phyloP scores from a whole-genome alignment of 1,284 basidiomycete genomes.

The Acaromyces ingoldii region DNA sequence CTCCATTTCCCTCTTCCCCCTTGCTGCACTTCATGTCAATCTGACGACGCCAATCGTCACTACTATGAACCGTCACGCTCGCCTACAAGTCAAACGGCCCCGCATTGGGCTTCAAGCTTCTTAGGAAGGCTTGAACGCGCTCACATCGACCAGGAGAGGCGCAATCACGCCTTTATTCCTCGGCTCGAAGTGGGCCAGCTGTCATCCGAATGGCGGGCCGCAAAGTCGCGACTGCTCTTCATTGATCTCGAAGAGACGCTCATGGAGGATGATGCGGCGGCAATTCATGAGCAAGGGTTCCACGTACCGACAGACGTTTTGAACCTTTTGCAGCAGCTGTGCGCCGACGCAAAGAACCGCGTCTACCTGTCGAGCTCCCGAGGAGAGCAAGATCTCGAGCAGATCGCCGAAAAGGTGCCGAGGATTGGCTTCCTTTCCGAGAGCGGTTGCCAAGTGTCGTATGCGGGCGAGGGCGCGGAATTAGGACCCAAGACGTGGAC shows the following conservation, averaged over 20 bases:
- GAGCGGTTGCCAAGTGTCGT: constrained; percentile 78
- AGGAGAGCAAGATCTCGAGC: constrained; percentile 63
- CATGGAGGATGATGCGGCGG: constrained; percentile 52
- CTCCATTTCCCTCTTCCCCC: too few species aligned
- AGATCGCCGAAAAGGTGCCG: constrained; percentile 61
- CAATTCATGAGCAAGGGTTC: constrained; percentile 42
- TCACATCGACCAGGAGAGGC: constrained; percentile 41
- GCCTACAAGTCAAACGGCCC: constrained; percentile 83
- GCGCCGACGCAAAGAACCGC: constrained; percentile 65
- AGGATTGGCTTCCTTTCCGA: constrained; percentile 76
- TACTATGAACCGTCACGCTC: too few species aligned
- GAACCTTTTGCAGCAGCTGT: constrained; percentile 60
- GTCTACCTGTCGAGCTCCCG: constrained; percentile 78
- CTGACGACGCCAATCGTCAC: too few species aligned
- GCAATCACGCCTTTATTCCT: constrained; percentile 43
- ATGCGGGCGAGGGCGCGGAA: constrained; percentile 51
- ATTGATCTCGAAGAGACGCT: constrained; percentile 76
- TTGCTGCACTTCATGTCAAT: too few species aligned
- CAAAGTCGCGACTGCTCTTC: constrained; percentile 63
- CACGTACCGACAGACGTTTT: constrained; percentile 61
- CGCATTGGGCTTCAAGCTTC: constrained; percentile 75
- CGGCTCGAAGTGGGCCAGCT: constrained; percentile 47
- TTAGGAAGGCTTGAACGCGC: constrained; percentile 54
- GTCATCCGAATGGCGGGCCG: constrained; percentile 53
- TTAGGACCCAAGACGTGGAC: constrained; percentile 58